These are phyloP conservation scores for Monosporozyma siamensis DNA, from an alignment of 805 yeast species.

Conservation along the genomic window DNA sequence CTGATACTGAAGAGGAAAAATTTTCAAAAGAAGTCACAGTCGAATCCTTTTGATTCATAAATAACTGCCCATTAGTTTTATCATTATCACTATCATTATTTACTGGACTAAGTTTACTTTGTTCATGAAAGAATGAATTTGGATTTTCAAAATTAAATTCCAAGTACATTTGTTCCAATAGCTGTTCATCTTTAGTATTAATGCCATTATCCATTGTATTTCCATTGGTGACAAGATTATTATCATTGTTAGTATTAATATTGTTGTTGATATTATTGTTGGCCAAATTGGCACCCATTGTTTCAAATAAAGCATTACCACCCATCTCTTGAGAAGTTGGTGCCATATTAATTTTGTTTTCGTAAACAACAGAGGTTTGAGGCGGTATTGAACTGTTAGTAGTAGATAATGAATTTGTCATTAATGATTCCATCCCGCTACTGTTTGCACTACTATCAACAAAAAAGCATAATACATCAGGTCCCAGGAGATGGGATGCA, in stretches of 20 bases:
- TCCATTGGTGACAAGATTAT: neutral
- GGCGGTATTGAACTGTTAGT: slow-evolving; percentile 9
- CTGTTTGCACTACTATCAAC: slow-evolving; percentile 17
- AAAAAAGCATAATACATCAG: slow-evolving; percentile 7
- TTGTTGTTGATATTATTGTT: too few relatives aligned
- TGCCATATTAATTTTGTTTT: neutral
- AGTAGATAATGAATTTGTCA: slow-evolving; percentile 20
- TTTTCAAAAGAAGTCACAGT: slow-evolving; percentile 5
- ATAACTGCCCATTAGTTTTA: neutral
- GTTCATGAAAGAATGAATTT: slow-evolving; percentile 13
- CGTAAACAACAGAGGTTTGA: slow-evolving; percentile 9
- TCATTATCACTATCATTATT: neutral
- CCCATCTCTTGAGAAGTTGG: neutral
- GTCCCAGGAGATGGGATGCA: neutral
- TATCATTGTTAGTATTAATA: neutral
- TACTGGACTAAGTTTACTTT: slow-evolving; percentile 1
- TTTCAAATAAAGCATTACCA: neutral
- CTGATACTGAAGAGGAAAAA: slow-evolving; percentile 7
- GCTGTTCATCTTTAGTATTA: slow-evolving; percentile 5
- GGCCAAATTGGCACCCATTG: too few relatives aligned
- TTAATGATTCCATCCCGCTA: slow-evolving; percentile 19
- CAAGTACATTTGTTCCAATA: slow-evolving; percentile 15
- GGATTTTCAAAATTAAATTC: slow-evolving; percentile 24
- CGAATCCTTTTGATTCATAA: slow-evolving; percentile 4
- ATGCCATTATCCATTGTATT: neutral